Evolutionary conservation across 2,329 filamentous ascomycete genomes (phyloP), one percentile per base, ranked within the genome.

Genomic region (Malbranchea cinnamomea): DNA sequence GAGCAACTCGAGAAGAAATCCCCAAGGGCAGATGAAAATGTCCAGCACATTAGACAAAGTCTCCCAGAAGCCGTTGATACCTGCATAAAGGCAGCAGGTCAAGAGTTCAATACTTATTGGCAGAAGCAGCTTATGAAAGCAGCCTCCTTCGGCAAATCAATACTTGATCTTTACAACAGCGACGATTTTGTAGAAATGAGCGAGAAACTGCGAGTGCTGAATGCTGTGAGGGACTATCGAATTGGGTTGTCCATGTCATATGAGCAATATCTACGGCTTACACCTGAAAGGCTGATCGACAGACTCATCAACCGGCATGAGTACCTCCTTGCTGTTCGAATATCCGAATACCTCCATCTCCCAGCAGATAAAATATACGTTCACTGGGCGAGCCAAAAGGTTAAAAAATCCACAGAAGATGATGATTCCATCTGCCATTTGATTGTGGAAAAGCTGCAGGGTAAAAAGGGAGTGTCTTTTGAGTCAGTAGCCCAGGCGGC

Each of bases 101-200:
- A 92, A 36, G 89, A 98, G 52, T 94, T 84, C 50, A 82, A 76
- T 44, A 65, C 78, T 2, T 74, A 87, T 47, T 92, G 85, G 82
- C 89, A 98, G 49, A 98, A 95, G 50, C 74, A 91, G 43, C 65
- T 98, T 1, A 65, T 98, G n/a, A 91, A 91, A 51, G 89, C 89
- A 4, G 89, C 89, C 0, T 95, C 87, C 0, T 95, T 94, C 51
- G 89, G 89, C 37, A 98, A 98, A 53, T 95, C 89, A 0, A 89
- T 95, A 0, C 67, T 98, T 3, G 89, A 95, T 45, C 74, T 95
- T 8, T 98, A 95, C 57, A 94, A 89, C 54, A 94, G 85, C 48
- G 89, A 98, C 47, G 87, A 98, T 41, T 98, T 95, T 55, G 89
- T 98, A 31, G 87, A 95, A 39, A 95, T 94, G 77, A 93, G 84